Evolutionary conservation across 2,329 filamentous ascomycete genomes (phyloP), one percentile per base, ranked within the genome.

Genomic region (Penicillium sp.): DNA sequence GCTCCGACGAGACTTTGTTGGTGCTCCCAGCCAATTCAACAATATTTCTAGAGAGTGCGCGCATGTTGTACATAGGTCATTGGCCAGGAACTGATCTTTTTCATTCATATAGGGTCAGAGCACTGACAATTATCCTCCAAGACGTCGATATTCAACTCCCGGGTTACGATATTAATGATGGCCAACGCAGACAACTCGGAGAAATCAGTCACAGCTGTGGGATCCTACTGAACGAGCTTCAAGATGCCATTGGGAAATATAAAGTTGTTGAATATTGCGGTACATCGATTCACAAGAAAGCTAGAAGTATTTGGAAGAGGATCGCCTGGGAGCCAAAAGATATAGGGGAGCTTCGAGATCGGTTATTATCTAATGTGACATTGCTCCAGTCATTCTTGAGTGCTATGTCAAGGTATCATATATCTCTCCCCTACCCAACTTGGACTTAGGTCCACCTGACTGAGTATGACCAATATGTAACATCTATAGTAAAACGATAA

Each of bases 281-380:
- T 7, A 38, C 29, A n/a, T 34, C 39, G 2, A 29, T 53, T 13
- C 50, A 46, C 7, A 53, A 53, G 4, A 36, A 38, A 23, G 31
- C 40, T 33, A 46, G 23, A 25, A 29, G 50, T 29, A 29, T 46
- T 6, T 53, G 50, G 50, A 53, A 53, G 25, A 46, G 41, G n/a
- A 21, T 53, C 3, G 16, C 41, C 3, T 53, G 41, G 50, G 40
- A 53, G 13, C 23, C 40, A 1, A 3, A 53, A 39, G 31, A 53
- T 5, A 29, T 53, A 36, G 5, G 21, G 5, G n/a, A 46, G 16
- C 50, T 53, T 10, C 41, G 50, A n/a, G 40, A 6, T 46, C 50
- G 50, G 0, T 21, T 53, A n/a, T 1, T 38, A 6, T 36, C 31
- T 39, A 45, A 46, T 11, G 41, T 53, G 40, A 53, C 13, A 27